Evolutionary conservation across 768 basidiomycete species (phyloP), one percentile per base, ranked within the genome.

Genomic region (Rhizopogon vulgaris): DNA sequence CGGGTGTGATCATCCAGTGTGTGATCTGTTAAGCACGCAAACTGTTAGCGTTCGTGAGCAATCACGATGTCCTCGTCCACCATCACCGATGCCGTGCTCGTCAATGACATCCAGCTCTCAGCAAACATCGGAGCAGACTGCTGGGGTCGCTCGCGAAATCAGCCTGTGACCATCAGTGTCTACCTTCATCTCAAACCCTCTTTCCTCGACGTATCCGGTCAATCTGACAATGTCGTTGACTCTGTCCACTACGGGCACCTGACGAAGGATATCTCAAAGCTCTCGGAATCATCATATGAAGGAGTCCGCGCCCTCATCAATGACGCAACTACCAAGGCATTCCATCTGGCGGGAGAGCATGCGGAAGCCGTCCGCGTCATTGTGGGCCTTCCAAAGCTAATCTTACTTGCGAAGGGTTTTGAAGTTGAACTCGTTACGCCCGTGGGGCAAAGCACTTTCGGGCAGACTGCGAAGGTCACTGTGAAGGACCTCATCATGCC

Each of bases 191-290:
- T 82, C 2, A 41, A 60, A 17, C 63, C 68, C 0, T 59, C 66
- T 2, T 76, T 72, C 54, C 71, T 88, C 51, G 55, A 73, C 10
- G 46, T 58, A 0, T 73, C 82, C 0, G 82, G 76, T 0, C 47
- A 57, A 24, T 70, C 74, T 0, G 83, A 85, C 63, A 63, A 80
- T 56, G 77, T 86, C 14, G 52, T 63, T 0, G 73, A 83, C 52
- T 80, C 82, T 0, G 67, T 89, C 6, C 79, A 88, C 64, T 88
- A 90, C 60, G 82, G 83, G 4, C 71, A 78, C 25, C 73, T 88
- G 27, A 69, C 76, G 22, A 84, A 84, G 58, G 63, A 65, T 0
- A 67, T 81, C 49, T 64, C 64, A n/a, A 53, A 22, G 1, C 65
- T 73, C 1, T 17, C 18, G 0, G 40, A 58, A 3, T 58, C 61